Evolutionary conservation across 768 basidiomycete genomes (phyloP), one percentile per base, ranked within the genome.

Genomic region (Pisolithus marmoratus): DNA sequence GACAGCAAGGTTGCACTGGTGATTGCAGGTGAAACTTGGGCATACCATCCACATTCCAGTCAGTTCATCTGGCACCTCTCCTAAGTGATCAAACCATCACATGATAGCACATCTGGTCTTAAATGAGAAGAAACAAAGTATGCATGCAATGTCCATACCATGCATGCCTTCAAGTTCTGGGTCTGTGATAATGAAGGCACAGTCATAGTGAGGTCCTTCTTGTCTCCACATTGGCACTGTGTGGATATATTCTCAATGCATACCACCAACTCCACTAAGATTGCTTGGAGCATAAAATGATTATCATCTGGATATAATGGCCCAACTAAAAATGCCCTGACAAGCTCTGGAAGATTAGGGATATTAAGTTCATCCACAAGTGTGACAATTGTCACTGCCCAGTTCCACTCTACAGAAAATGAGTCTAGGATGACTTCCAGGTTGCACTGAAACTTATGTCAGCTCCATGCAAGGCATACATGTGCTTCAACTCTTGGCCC

Each of bases 1-100:
- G 19, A 67, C 38, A 2, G 51, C 29, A 15, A 60, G 14, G 5
- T 43, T 20, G 5, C 6, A 50, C 22, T 50, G 36, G 6, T 54
- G 46, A 12, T 48, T 23, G 34, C 31, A 46, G 27, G 54, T 12
- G 22, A 50, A 48, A 17, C 52, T 41, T 20, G 54, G 54, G 4
- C 19, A 9, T 2, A 65, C 60, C 41, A 54, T 47, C 58, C 58
- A 63, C 60, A 63, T 59, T 4, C 61, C 58, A 2, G 60, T 67
- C 7, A 49, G 22, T 8, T 47, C n/a, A 31, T 63, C 57, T 5
- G 65, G 60, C 4, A 20, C 15, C 1, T 59, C 41, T 3, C 38
- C 40, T 2, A 50, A 47, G 15, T 38, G 40, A 19, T 54, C 24
- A 48, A 63, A 61, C 61, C 61, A 63, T 2, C 59, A 42, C 1